These are phyloP conservation scores for Dipteronia sinensis DNA, from an alignment of 345 rosid species.

Conservation along the genomic window DNA sequence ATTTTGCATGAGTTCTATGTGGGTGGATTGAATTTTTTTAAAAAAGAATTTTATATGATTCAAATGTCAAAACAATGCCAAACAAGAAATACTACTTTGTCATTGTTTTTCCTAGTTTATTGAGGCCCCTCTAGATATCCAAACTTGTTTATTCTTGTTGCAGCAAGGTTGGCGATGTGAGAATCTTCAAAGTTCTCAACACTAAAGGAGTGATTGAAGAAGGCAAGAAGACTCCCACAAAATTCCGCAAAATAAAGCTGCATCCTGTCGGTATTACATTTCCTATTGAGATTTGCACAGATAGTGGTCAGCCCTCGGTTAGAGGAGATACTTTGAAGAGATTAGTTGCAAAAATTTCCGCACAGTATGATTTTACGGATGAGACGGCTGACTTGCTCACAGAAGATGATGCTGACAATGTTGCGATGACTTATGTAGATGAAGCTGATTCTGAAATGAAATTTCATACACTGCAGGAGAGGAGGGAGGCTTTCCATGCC, in stretches of 20 bases:
- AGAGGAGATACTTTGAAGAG: constrained; percentile 71
- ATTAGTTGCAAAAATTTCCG: constrained; percentile 82
- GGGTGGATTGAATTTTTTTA: not conserved
- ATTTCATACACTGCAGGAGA: constrained; percentile 55
- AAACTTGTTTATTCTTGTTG: constrained; percentile 24
- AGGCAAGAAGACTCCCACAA: constrained; percentile 79
- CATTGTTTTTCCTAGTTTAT: not conserved
- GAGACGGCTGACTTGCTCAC: constrained; percentile 31
- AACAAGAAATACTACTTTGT: not conserved
- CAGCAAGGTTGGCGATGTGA: constrained; percentile 54
- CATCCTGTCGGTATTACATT: constrained; percentile 46
- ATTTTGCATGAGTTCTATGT: not conserved
- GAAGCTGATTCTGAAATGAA: constrained; percentile 33
- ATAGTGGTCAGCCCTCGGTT: constrained; percentile 85
- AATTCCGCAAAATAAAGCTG: constrained; percentile 65
- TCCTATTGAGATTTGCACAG: constrained; percentile 66
- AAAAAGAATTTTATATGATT: not conserved
- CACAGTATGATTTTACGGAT: constrained; percentile 53
- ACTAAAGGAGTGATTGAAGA: constrained; percentile 73
- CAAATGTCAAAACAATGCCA: not conserved
- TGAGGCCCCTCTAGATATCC: not conserved
- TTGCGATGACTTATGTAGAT: constrained; percentile 24
- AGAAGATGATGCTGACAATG: constrained; percentile 37
- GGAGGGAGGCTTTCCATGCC: constrained; percentile 89
- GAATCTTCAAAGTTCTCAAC: constrained; percentile 66